A percentile compares a stretch with the other conserved stretches of the same genome.
phyloP scores from a whole-genome alignment of 257 asterid genomes.

The Echites panduratus region DNA sequence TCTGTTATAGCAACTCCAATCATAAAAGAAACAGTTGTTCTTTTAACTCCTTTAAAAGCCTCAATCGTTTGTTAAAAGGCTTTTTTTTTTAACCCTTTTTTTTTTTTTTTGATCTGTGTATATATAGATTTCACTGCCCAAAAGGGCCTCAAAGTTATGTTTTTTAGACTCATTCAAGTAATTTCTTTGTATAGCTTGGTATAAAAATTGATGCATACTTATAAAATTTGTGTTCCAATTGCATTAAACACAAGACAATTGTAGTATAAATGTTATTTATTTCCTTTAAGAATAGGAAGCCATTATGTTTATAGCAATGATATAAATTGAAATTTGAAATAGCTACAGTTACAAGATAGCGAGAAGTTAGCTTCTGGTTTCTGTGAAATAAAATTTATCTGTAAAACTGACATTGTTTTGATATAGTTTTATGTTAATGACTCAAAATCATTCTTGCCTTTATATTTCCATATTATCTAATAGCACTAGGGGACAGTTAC shows the following conservation, averaged over 20 bases:
- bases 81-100: too few species aligned
- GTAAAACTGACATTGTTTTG: too few species aligned
- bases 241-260: neutral
- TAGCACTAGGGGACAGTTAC: slow-evolving; percentile 32
- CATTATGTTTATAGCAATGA: neutral
- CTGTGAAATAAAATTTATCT: slow-evolving; percentile 23
- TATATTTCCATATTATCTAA: slow-evolving; percentile 28
- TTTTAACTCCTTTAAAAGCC: slow-evolving; percentile 41
- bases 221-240: neutral
- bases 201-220: slow-evolving; percentile 4
- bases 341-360: slow-evolving; percentile 37
- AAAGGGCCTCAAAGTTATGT: neutral
- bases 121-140: neutral
- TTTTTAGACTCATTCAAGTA: slow-evolving; percentile 3
- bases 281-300: neutral
- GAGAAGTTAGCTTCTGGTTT: slow-evolving; percentile 48
- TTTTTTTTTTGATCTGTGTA: too few species aligned
- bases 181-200: slow-evolving; percentile 5
- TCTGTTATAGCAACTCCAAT: slow-evolving; percentile 60
- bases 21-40: slow-evolving; percentile 53
- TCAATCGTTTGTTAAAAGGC: slow-evolving; percentile 19
- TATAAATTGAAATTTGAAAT: slow-evolving; percentile 11
- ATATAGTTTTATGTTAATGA: slow-evolving; percentile 30
- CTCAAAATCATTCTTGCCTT: slow-evolving; percentile 38
- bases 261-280: slow-evolving; percentile 1